A percentile compares a stretch with the other conserved stretches of the same genome.
Evolutionary conservation across 495 filamentous ascomycete genomes (phyloP).

Genomic region (Penicillium turbatum): DNA sequence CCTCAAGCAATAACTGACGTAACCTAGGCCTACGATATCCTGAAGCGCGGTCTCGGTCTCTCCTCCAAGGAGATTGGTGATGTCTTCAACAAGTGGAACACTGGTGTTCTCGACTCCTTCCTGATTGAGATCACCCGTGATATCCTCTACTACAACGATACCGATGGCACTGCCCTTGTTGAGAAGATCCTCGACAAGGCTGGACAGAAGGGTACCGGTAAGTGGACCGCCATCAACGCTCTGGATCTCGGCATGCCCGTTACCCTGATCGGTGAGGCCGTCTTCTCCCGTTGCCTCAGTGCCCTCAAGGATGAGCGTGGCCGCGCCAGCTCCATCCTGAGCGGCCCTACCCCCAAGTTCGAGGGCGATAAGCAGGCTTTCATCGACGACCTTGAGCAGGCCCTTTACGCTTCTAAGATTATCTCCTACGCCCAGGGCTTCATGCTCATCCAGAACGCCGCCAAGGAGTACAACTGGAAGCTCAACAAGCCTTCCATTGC

Average conservation of each 20-base stretch:
- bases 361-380: conserved; percentile 86
- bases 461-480: conserved; percentile 95
- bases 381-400: conserved; percentile 95
- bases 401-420: conserved; percentile 98
- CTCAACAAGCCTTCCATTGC: conserved; percentile 99
- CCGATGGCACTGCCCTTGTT: conserved; percentile 82
- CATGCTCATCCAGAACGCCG: conserved; percentile 99
- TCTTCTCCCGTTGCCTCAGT: conserved; percentile 90
- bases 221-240: conserved; percentile 99
- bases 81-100: conserved; percentile 95
- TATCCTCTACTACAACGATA: conserved; percentile 94
- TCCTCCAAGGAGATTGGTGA: conserved; percentile 89
- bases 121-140: conserved; percentile 98
- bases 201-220: conserved; percentile 98
- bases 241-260: conserved; percentile 98
- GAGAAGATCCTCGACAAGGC: conserved; percentile 99
- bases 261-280: conserved; percentile 94
- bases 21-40: conserved; percentile 90
- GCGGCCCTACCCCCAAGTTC: conserved; percentile 74
- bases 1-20: not conserved
- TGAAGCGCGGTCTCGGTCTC: conserved; percentile 92
- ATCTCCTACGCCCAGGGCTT: conserved; percentile 99
- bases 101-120: conserved; percentile 97
- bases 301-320: conserved; percentile 91
- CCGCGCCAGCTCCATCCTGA: conserved; percentile 73